phyloP scores from a whole-genome alignment of 345 rosid genomes.

The Psidium guajava region DNA sequence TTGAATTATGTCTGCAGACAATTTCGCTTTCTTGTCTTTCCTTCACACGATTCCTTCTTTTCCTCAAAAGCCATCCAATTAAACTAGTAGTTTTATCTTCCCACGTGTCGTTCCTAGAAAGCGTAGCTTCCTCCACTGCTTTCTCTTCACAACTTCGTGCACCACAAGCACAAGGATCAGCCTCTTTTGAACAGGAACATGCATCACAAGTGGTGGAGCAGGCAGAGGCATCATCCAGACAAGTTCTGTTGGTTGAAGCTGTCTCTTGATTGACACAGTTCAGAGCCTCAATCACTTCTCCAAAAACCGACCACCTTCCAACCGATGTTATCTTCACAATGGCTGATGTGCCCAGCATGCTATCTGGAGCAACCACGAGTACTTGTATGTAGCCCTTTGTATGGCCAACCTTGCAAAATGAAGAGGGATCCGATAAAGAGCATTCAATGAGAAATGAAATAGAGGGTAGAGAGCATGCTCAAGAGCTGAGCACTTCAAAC shows the following conservation, averaged over 20 bases:
- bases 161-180: constrained; percentile 34
- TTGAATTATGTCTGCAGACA: constrained; percentile 5
- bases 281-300: constrained; percentile 58
- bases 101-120: constrained; percentile 1
- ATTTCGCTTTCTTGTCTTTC: constrained; percentile 10
- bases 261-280: constrained; percentile 9
- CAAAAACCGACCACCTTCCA: constrained; percentile 94
- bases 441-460: background rate
- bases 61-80: constrained; percentile 45
- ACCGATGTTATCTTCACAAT: constrained; percentile 79
- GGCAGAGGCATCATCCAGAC: constrained; percentile 17
- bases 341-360: constrained; percentile 66
- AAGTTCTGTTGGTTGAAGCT: background rate
- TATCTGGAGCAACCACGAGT: constrained; percentile 56
- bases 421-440: background rate
- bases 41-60: constrained; percentile 15
- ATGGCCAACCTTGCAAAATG: constrained; percentile 70
- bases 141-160: constrained; percentile 35
- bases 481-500: background rate
- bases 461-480: background rate
- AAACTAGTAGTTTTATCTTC: constrained; percentile 16
- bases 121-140: background rate
- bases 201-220: constrained; percentile 18
- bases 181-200: constrained; percentile 29
- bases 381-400: constrained; percentile 84